Evolutionary conservation across 768 basidiomycete species (phyloP).

Genomic region (Arthromyces matolae): DNA sequence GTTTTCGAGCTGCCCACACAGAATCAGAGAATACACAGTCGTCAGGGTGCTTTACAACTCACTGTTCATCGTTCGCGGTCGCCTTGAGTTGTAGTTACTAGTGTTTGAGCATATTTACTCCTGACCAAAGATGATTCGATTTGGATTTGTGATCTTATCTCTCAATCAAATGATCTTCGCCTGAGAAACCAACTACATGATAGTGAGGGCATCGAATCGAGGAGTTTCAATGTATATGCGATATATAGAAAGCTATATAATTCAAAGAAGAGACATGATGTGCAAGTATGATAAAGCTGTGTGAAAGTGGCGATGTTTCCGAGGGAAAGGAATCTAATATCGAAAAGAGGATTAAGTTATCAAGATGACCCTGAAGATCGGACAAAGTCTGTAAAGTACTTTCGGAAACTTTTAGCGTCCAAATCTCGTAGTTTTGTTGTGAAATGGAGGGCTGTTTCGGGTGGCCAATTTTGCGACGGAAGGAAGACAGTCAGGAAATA

Average conservation of each 20-base stretch:
- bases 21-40: background rate
- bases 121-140: too few species aligned
- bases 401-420: conserved; percentile 74
- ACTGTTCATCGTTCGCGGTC: conserved; percentile 5
- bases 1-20: conserved; percentile 32
- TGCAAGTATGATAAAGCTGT: conserved; percentile 4
- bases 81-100: background rate
- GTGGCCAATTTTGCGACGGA: conserved; percentile 86
- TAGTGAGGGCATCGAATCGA: too few species aligned
- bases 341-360: conserved; percentile 32
- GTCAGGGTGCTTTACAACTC: background rate
- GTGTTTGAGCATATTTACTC: background rate
- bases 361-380: conserved; percentile 63
- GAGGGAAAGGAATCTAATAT: conserved; percentile 9
- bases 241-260: too few species aligned
- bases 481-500: conserved; percentile 79
- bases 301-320: conserved; percentile 12
- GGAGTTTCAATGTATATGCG: too few species aligned
- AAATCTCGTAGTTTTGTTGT: conserved; percentile 69
- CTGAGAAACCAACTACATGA: too few species aligned
- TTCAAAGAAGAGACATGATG: too few species aligned
- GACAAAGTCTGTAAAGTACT: conserved; percentile 85
- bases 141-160: too few species aligned
- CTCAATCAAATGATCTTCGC: too few species aligned
- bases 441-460: conserved; percentile 68